Conservation (phyloP, 2,329 filamentous ascomycete species). For the Beauveria medogensis region DNA sequence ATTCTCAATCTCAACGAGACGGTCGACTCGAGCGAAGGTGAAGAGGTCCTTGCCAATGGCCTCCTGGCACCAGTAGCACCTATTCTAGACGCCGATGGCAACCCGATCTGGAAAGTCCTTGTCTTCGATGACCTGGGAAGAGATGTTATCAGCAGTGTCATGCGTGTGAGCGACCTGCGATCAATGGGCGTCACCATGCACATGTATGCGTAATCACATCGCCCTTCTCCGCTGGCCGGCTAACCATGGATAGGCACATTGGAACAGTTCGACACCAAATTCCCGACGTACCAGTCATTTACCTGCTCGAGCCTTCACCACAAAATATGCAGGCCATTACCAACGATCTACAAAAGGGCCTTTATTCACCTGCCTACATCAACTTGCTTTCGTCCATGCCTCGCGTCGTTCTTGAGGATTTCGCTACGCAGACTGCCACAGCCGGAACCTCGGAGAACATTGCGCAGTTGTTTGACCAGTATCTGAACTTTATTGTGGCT, state of each 20-base stretch:
- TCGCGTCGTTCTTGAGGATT: conserved; percentile 84
- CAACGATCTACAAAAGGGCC: conserved; percentile 71
- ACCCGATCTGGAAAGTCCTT: conserved; percentile 95
- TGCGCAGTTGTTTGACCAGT: conserved; percentile 90
- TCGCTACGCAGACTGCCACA: conserved; percentile 77
- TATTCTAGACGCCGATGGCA: conserved; percentile 76
- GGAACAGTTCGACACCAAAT: conserved; percentile 77
- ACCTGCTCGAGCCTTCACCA: conserved; percentile 82
- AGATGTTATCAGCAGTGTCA: conserved; percentile 93
- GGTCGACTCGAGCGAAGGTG: conserved; percentile 47
- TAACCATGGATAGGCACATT: conserved; percentile 54
- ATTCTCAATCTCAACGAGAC: conserved; percentile 90
- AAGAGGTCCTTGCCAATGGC: conserved; percentile 57
- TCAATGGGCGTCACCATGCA: conserved; percentile 96
- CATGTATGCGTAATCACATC: conserved; percentile 48
- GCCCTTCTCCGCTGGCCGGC: background rate
- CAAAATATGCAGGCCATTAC: conserved; percentile 78
- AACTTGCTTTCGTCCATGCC: conserved; percentile 96
- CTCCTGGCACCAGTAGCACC: conserved; percentile 63
- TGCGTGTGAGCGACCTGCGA: conserved; percentile 87
- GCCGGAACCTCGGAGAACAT: conserved; percentile 83
- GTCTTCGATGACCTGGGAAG: conserved; percentile 88
- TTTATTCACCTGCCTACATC: conserved; percentile 91
- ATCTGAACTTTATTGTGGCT: conserved; percentile 92
- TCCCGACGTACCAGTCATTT: conserved; percentile 91